These are phyloP conservation scores for Heliocybe sulcata DNA, from an alignment of 1,284 basidiomycete species.

Conservation along the genomic window DNA sequence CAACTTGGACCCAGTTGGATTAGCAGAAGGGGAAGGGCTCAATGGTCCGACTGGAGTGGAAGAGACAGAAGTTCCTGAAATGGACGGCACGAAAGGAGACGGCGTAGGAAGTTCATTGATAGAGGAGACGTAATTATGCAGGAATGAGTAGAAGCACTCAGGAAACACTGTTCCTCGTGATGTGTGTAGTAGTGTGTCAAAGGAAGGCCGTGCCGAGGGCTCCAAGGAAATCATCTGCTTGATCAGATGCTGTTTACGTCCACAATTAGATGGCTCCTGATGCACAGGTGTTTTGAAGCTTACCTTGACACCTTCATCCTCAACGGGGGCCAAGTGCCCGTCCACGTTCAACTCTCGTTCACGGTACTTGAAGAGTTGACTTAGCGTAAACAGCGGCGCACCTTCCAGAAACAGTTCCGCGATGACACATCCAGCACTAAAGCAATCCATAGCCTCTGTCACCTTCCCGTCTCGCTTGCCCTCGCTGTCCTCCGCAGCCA, in stretches of 20 bases:
- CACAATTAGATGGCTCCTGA: constrained; percentile 3
- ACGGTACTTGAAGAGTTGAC: constrained; percentile 93
- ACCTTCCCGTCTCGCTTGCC: constrained; percentile 70
- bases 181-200: constrained; percentile 74
- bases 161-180: constrained; percentile 84
- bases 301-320: constrained; percentile 78
- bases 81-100: constrained; percentile 32
- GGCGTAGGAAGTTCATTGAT: constrained; percentile 61
- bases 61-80: constrained; percentile 23
- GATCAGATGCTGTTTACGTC: constrained; percentile 62
- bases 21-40: constrained; percentile 9
- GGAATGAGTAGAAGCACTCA: constrained; percentile 89
- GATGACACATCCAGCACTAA: constrained; percentile 92
- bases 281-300: constrained; percentile 20
- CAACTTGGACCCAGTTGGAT: constrained; percentile 11
- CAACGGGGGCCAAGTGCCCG: constrained; percentile 66
- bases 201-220: constrained; percentile 71
- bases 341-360: constrained; percentile 82
- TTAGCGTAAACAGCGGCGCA: constrained; percentile 88
- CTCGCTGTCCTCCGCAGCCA: constrained; percentile 35
- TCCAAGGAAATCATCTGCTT: constrained; percentile 87
- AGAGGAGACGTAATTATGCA: constrained; percentile 84
- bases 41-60: constrained; percentile 14
- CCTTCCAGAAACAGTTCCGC: constrained; percentile 97
- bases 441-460: constrained; percentile 97